A percentile compares a stretch with the other conserved stretches of the same genome.
Conservation (phyloP, 1,139 yeast genomes). For the Ogataea hybrid region DNA sequence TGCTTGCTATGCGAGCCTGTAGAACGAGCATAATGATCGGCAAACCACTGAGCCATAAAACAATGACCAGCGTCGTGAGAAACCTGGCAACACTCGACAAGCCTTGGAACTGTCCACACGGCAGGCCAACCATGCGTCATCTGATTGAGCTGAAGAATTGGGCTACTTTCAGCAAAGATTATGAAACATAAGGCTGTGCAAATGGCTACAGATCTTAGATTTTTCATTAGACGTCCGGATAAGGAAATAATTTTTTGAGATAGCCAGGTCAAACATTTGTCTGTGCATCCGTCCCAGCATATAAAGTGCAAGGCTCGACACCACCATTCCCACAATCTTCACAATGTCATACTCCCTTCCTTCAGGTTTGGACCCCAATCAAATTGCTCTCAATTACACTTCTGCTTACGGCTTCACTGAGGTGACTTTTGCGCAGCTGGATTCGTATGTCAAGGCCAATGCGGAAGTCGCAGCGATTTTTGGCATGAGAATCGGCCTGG, state of each 20-base stretch:
- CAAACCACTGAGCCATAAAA: conserved; percentile 49
- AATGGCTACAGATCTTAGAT: not conserved
- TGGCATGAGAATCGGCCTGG: conserved; percentile 46
- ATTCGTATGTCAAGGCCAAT: conserved; percentile 31
- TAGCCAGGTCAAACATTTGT: conserved; percentile 3
- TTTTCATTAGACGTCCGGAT: conserved; percentile 26
- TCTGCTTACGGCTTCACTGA: conserved; percentile 31
- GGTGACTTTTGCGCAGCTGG: conserved; percentile 37
- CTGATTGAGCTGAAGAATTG: conserved; percentile 59
- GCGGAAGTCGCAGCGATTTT: conserved; percentile 38
- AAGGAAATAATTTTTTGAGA: conserved; percentile 23
- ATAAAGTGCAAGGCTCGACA: not conserved
- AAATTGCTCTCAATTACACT: conserved; percentile 33
- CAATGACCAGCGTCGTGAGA: conserved; percentile 67
- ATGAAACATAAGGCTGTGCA: conserved; percentile 10
- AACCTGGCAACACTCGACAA: conserved; percentile 72
- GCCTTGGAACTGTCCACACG: conserved; percentile 99
- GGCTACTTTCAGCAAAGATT: conserved; percentile 43
- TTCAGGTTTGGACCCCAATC: conserved; percentile 22
- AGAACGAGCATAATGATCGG: conserved; percentile 95
- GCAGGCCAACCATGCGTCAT: conserved; percentile 95
- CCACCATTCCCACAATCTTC: not conserved
- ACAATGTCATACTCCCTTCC: conserved; percentile 12
- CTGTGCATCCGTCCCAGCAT: not conserved
- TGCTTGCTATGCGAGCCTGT: conserved; percentile 95